Base-by-base conservation (phyloP, 2,329 filamentous ascomycete species). In the Knufia fluminis region DNA sequence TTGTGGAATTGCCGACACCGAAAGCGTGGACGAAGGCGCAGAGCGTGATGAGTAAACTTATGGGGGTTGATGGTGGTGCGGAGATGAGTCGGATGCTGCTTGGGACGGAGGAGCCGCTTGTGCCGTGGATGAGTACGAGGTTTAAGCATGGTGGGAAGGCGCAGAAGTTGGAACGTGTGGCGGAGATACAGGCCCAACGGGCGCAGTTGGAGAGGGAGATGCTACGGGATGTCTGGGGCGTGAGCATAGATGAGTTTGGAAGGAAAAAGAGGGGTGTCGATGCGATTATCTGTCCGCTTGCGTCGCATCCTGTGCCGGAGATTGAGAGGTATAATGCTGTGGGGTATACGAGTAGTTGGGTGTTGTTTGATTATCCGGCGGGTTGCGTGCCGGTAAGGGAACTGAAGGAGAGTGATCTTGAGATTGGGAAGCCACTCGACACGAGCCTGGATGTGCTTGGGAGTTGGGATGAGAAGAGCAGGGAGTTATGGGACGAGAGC, bases 271-370 rank as follows among this genome's bases (percentile, higher is more conserved):
- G 61, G 40, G 62, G 60, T 3, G 66, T 84, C 6, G 80, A 84
- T 66, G 78, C 78, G 0, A 73, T 85, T 46, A 73, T 85, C 49
- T 79, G 74, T 53, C 81, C 80, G 0, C 69, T 82, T 0, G 80
- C 80, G 12, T 79, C 80, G 1, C 81, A 85, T 61, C 78, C 80
- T 0, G 73, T 80, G 0, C 77, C 80, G 1, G 70, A 73, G 8
- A 74, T 81, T 48, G 81, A 85, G 64, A 67, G 72, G 1, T 84
- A 78, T 64, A 81, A 82, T 60, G 75, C 74, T 0, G 74, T 78
- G 0, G 75, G 78, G 50, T 84, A 83, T 59, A 82, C 79, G 1
- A 75, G 71, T 19, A 72, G 70, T 1, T 82, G 80, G 58, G 79
- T 82, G 7, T 58, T 83, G 48, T 62, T 84, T 19, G 80, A 85